Percentiles rank a stretch among this genome's conserved stretches.
Conservation (phyloP, 768 basidiomycete genomes). For the Coprinopsis marcescibilis region DNA sequence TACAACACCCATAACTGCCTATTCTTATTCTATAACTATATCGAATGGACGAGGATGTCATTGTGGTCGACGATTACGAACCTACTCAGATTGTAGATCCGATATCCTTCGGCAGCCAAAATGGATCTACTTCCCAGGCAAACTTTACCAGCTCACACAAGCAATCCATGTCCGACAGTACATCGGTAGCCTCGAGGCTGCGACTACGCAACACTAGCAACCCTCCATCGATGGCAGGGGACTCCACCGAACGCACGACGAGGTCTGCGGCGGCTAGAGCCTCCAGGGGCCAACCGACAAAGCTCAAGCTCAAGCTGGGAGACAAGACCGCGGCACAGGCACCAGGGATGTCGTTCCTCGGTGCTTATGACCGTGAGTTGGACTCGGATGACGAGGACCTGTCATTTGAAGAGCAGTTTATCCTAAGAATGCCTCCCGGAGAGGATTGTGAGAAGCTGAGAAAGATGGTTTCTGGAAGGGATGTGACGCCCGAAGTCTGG, state of each 20-base stretch:
- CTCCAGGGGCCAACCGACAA: slow-evolving; percentile 49
- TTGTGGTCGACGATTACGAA: slow-evolving; percentile 57
- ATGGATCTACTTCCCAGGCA: slow-evolving; percentile 13
- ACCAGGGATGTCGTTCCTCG: slow-evolving; percentile 84
- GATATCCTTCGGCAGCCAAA: slow-evolving; percentile 25
- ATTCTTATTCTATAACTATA: background rate
- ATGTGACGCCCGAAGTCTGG: slow-evolving; percentile 82
- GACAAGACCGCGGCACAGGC: slow-evolving; percentile 77
- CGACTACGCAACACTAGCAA: slow-evolving; percentile 32
- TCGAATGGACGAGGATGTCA: slow-evolving; percentile 54
- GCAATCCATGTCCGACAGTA: slow-evolving; percentile 2
- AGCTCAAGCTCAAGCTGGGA: slow-evolving; percentile 83
- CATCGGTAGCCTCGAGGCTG: slow-evolving; percentile 21
- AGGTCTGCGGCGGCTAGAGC: slow-evolving; percentile 47
- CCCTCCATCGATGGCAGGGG: slow-evolving; percentile 19
- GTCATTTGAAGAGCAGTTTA: slow-evolving; percentile 95
- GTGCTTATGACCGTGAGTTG: slow-evolving; percentile 88
- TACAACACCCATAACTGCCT: background rate
- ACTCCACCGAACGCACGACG: slow-evolving; percentile 46
- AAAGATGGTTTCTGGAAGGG: slow-evolving; percentile 77
- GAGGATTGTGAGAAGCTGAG: slow-evolving; percentile 74
- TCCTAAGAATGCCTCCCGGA: slow-evolving; percentile 82
- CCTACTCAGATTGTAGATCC: slow-evolving; percentile 27
- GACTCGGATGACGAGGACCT: slow-evolving; percentile 95
- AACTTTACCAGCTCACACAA: background rate